Base-by-base conservation (phyloP, 2,329 filamentous ascomycete genomes). In the Gliomastix tumulicola region DNA sequence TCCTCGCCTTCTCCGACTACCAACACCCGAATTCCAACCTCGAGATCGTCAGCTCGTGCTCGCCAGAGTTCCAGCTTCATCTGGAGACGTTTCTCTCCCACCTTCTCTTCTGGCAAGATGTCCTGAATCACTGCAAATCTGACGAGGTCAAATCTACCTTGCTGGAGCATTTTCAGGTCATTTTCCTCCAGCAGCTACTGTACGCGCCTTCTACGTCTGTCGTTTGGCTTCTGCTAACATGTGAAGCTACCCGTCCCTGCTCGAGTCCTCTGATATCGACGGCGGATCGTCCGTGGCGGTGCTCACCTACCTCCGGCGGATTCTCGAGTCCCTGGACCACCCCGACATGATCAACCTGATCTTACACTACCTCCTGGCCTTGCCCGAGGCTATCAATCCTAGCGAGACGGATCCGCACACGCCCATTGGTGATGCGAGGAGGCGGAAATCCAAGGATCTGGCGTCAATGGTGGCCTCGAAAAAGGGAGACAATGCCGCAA, bases 201-300 rank as follows among this genome's bases (percentile, higher is more conserved):
- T 97, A 62, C 4, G 13, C 21, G 13, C n/a, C n/a, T 17, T 32
- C 5, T 30, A 30, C 27, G n/a, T 21, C 12, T 16, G 18, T 22
- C 19, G 4, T n/a, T n/a, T n/a, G n/a, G n/a, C n/a, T n/a, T n/a
- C n/a, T n/a, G n/a, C 46, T 45, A 30, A 51, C 39, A 33, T 43
- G 47, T 7, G 5, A 23, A 92, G 87, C 64, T 95, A 98, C 56
- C 92, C 92, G 3, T 98, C 94, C 2, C 69, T 98, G 21, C 72
- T 98, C 12, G 90, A 98, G 59, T 98, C 92, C 9, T 97, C 92
- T 2, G 92, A 98, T 63, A 85, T 94, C 27, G 90, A 97, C 59
- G 92, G 90, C 46, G 92, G 92, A 37, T 98, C 92, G 7, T 95
- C 92, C 1, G 88, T 97, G 17, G 92, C 92, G 4, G 92, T 98